phyloP scores from a whole-genome alignment of 768 basidiomycete species.

The Tricholoma furcatifolium region DNA sequence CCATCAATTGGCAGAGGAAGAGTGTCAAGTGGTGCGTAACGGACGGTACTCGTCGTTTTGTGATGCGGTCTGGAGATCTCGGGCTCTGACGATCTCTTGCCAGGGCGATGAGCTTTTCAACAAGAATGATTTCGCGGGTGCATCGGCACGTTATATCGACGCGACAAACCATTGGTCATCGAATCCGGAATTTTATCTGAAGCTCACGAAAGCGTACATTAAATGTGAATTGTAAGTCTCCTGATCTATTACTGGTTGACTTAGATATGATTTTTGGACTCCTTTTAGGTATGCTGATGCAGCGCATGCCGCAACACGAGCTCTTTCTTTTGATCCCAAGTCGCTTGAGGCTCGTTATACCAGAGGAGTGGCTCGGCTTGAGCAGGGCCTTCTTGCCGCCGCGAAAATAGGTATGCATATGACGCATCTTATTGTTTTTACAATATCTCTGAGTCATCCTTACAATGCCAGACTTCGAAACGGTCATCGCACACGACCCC shows the following conservation, averaged over 20 bases:
- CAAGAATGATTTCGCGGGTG: constrained; percentile 29
- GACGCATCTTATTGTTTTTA: neutral
- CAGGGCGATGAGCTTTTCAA: constrained; percentile 35
- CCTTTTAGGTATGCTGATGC: constrained; percentile 17
- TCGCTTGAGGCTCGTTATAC: constrained; percentile 18
- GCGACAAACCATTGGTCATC: constrained; percentile 25
- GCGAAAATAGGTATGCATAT: constrained; percentile 26
- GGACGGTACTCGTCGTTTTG: neutral
- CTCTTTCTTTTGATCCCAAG: constrained; percentile 22
- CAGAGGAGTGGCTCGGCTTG: constrained; percentile 20
- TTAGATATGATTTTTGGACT: neutral
- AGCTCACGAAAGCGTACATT: constrained; percentile 15
- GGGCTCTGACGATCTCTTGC: constrained; percentile 1
- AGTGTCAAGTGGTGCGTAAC: constrained; percentile 13
- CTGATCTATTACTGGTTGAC: neutral
- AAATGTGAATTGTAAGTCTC: constrained; percentile 16
- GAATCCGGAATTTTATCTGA: constrained; percentile 18
- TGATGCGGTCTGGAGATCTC: neutral
- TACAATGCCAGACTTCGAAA: constrained; percentile 30
- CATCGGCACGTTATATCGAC: constrained; percentile 32
- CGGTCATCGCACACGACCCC: constrained; percentile 31
- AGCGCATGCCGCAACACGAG: constrained; percentile 20
- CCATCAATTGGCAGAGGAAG: constrained; percentile 18
- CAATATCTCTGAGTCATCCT: neutral
- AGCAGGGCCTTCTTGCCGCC: constrained; percentile 19